These are phyloP conservation scores for Mycena venus DNA, from an alignment of 768 basidiomycete genomes.

Conservation along the genomic window DNA sequence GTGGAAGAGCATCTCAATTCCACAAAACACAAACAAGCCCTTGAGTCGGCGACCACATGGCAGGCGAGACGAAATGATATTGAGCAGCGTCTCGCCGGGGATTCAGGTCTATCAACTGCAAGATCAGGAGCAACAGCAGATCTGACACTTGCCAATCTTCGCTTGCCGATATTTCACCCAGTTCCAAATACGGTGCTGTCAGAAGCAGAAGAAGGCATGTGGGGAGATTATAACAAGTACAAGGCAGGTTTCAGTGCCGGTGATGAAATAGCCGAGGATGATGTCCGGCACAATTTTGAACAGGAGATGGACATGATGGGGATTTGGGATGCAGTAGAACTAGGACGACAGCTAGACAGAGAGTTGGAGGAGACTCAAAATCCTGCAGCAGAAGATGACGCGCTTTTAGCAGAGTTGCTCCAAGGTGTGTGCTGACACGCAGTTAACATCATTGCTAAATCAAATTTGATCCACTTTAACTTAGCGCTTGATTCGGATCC, in stretches of 20 bases:
- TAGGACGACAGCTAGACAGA: no score
- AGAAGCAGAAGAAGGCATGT: not conserved
- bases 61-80: not conserved
- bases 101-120: not conserved
- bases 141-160: not conserved
- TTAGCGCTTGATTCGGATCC: slow-evolving; percentile 4
- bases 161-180: not conserved
- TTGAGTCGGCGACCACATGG: not conserved
- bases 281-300: not conserved
- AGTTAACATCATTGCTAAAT: not conserved
- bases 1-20: no score
- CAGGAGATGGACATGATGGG: not conserved
- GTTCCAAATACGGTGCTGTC: not conserved
- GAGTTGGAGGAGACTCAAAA: not conserved
- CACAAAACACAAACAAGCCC: slow-evolving; percentile 6
- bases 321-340: no score
- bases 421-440: not conserved
- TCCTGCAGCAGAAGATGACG: not conserved
- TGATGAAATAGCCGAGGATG: not conserved
- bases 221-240: slow-evolving; percentile 1
- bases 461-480: not conserved
- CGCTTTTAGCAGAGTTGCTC: not conserved
- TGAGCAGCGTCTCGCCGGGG: not conserved
- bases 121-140: not conserved
- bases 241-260: slow-evolving; percentile 16